Percentiles rank a stretch among this genome's conserved stretches.
phyloP scores from a whole-genome alignment of 2,329 filamentous ascomycete species.

The Neofusicoccum parvum region DNA sequence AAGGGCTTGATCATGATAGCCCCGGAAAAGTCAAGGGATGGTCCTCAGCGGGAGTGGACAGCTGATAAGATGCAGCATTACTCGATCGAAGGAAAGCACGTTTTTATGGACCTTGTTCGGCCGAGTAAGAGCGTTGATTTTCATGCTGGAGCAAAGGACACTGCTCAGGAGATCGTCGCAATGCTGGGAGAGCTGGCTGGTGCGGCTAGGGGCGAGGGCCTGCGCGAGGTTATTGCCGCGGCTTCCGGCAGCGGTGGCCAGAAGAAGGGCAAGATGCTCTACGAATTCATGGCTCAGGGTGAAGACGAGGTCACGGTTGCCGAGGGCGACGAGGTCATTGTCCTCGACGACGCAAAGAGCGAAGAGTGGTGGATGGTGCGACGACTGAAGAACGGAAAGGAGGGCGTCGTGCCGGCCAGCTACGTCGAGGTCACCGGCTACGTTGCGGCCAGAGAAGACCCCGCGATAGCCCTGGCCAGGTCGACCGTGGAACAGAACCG shows the following conservation, averaged over 20 bases:
- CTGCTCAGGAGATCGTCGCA: constrained; percentile 87
- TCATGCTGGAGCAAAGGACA: constrained; percentile 95
- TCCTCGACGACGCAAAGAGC: constrained; percentile 87
- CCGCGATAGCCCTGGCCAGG: constrained; percentile 59
- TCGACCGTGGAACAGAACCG: constrained; percentile 77
- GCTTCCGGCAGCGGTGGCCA: constrained; percentile 64
- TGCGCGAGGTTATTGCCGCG: constrained; percentile 84
- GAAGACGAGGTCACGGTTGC: constrained; percentile 95
- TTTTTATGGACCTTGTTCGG: constrained; percentile 89
- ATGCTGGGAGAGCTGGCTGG: constrained; percentile 88
- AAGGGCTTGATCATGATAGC: constrained; percentile 89
- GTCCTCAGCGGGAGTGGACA: constrained; percentile 87
- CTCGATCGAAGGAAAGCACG: constrained; percentile 95
- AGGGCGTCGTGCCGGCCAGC: constrained; percentile 94
- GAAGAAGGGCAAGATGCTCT: constrained; percentile 84
- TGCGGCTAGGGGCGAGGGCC: constrained; percentile 76
- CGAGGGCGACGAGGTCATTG: constrained; percentile 84
- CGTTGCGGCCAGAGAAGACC: constrained; percentile 51
- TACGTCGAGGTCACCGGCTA: constrained; percentile 87
- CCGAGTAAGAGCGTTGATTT: constrained; percentile 96
- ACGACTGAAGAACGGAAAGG: constrained; percentile 85
- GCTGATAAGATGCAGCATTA: constrained; percentile 97
- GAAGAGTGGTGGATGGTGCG: constrained; percentile 99
- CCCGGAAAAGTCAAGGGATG: constrained; percentile 80
- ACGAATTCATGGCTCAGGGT: constrained; percentile 95